Conservation (phyloP, 495 filamentous ascomycete genomes). For the Venustampulla echinocandica region DNA sequence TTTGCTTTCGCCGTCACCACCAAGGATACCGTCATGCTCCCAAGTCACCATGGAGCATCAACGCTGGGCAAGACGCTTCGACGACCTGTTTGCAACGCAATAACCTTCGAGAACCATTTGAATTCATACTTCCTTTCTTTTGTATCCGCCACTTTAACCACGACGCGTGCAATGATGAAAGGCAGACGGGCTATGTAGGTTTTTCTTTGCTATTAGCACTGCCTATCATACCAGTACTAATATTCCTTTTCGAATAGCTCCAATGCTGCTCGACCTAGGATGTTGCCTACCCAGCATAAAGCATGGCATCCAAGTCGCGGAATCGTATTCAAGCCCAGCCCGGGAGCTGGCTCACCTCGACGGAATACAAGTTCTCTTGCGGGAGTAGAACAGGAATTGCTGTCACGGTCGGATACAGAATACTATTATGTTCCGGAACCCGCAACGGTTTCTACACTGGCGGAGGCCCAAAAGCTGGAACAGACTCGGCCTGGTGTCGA, state of each 20-base stretch:
- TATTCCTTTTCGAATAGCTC: background rate
- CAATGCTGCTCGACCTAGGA: background rate
- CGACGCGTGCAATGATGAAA: background rate
- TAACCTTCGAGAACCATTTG: conserved; percentile 12
- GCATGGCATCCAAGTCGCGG: conserved; percentile 19
- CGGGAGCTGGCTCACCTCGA: conserved; percentile 1
- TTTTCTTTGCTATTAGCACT: background rate
- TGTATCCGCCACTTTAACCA: conserved; percentile 1
- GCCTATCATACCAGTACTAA: conserved; percentile 1
- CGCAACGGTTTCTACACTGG: background rate
- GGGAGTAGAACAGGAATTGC: conserved; percentile 5
- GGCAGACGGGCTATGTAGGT: conserved; percentile 10
- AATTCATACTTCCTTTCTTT: conserved; percentile 1
- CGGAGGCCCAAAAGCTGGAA: background rate
- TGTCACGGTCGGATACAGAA: conserved; percentile 9
- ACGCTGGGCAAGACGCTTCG: conserved; percentile 16
- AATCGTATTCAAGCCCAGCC: conserved; percentile 15
- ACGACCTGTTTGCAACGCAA: conserved; percentile 11
- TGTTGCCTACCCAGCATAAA: conserved; percentile 1
- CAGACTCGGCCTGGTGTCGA: background rate
- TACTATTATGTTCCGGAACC: conserved; percentile 9
- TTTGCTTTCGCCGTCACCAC: background rate
- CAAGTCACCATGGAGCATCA: conserved; percentile 22
- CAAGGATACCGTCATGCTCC: conserved; percentile 19
- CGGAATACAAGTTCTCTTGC: conserved; percentile 4